Evolutionary conservation across 2,329 filamentous ascomycete species (phyloP).

Genomic region (Talaromyces sp.): DNA sequence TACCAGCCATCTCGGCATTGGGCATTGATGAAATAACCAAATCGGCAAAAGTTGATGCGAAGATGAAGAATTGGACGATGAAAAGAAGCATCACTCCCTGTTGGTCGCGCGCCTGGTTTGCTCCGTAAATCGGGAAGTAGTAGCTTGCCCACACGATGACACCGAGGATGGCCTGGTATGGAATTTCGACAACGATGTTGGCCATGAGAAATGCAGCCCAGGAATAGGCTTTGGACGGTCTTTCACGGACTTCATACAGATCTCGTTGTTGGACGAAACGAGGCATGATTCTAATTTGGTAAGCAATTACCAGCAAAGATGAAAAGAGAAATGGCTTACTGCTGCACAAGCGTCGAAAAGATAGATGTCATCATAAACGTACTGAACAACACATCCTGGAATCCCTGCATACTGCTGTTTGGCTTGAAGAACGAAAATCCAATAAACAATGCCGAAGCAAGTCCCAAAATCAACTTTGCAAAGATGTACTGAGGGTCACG

Average conservation of each 20-base stretch:
- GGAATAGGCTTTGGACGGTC: conserved; percentile 65
- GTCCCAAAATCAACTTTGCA: conserved; percentile 68
- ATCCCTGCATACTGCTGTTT: conserved; percentile 67
- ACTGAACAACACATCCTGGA: conserved; percentile 86
- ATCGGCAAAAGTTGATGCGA: conserved; percentile 66
- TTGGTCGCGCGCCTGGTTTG: conserved; percentile 4
- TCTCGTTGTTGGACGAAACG: conserved; percentile 54
- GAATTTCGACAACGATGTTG: conserved; percentile 67
- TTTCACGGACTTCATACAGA: conserved; percentile 56
- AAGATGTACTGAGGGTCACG: conserved; percentile 85
- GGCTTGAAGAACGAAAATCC: conserved; percentile 77
- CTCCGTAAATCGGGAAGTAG: conserved; percentile 42
- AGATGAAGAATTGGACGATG: conserved; percentile 62
- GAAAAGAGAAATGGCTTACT: conserved; percentile 18
- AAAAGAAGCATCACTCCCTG: conserved; percentile 63
- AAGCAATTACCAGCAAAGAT: neutral
- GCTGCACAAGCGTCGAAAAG: conserved; percentile 56
- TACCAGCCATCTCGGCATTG: conserved; percentile 62
- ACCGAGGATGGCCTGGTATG: conserved; percentile 51
- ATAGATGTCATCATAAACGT: conserved; percentile 82
- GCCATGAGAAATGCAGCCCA: conserved; percentile 68
- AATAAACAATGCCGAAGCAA: conserved; percentile 52
- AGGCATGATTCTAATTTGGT: conserved; percentile 45
- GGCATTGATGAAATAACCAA: conserved; percentile 68
- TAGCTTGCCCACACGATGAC: conserved; percentile 56